A percentile compares a stretch with the other conserved stretches of the same genome.
Conservation (phyloP, 495 filamentous ascomycete genomes). For the Haplographium delicatum region DNA sequence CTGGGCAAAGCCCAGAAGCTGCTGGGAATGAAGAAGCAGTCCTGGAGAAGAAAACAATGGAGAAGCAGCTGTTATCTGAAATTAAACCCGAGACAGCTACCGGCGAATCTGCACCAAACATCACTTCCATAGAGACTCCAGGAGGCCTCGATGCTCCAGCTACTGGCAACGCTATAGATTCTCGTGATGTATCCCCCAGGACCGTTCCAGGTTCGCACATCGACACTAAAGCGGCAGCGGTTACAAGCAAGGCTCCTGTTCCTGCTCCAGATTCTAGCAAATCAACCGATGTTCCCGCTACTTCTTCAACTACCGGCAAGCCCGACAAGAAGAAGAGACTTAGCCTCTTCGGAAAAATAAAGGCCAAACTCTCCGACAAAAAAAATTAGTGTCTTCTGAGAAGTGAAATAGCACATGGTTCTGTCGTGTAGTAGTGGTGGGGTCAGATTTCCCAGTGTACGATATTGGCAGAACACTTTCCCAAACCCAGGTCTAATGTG, state of each 20-base stretch:
- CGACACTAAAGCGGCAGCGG: conserved; percentile 15
- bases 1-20: conserved; percentile 63
- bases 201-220: conserved; percentile 22
- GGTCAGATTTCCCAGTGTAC: conserved; percentile 13
- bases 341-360: conserved; percentile 53
- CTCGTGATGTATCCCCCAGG: conserved; percentile 24
- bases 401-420: neutral
- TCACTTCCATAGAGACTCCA: conserved; percentile 6
- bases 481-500: conserved; percentile 12
- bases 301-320: conserved; percentile 19
- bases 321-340: conserved; percentile 47
- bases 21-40: conserved; percentile 61
- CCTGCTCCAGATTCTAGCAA: conserved; percentile 18
- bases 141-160: conserved; percentile 11
- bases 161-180: conserved; percentile 14
- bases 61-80: conserved; percentile 56
- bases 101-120: conserved; percentile 49
- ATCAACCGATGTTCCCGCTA: conserved; percentile 11
- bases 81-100: conserved; percentile 41
- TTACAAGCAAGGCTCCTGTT: conserved; percentile 10
- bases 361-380: conserved; percentile 44
- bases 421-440: neutral
- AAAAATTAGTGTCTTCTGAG: conserved; percentile 7
- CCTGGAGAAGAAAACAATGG: conserved; percentile 71
- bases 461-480: conserved; percentile 16